Evolutionary conservation across 2,329 filamentous ascomycete species (phyloP).

Genomic region (Monilinia laxa): DNA sequence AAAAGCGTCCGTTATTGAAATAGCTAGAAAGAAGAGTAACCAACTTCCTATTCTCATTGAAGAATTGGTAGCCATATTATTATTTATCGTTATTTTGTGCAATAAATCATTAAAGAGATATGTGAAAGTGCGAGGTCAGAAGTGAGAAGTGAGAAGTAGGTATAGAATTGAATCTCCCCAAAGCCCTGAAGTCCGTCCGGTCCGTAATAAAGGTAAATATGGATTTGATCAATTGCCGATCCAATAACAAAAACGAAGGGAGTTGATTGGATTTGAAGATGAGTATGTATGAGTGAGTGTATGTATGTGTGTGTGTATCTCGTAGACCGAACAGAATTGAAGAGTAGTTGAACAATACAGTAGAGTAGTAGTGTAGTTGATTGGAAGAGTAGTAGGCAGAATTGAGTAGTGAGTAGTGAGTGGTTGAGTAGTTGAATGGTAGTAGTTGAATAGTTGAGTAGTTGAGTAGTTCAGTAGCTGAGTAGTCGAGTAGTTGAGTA

Average conservation of each 20-base stretch:
- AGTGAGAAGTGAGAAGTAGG: too few species aligned
- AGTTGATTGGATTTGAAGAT: neutral
- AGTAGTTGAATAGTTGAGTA: too few species aligned
- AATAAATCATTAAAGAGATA: slow-evolving; percentile 20
- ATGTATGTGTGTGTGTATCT: neutral
- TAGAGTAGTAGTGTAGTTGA: too few species aligned
- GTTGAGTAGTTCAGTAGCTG: too few species aligned
- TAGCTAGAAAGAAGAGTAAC: slow-evolving; percentile 48
- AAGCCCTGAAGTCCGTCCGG: neutral
- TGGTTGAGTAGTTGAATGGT: too few species aligned
- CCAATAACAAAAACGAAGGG: neutral
- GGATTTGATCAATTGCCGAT: neutral
- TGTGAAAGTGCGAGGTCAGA: neutral
- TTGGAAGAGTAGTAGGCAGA: too few species aligned
- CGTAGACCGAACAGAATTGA: too few species aligned
- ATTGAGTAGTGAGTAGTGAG: too few species aligned
- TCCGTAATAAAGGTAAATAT: neutral
- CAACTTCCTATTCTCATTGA: slow-evolving; percentile 44
- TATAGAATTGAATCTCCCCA: neutral
- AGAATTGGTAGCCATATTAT: slow-evolving; percentile 30
- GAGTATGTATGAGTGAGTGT: too few species aligned
- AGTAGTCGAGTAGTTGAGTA: too few species aligned
- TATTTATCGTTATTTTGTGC: slow-evolving; percentile 25
- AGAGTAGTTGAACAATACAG: too few species aligned
- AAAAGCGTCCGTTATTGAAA: slow-evolving; percentile 63